phyloP scores from a whole-genome alignment of 768 basidiomycete genomes.

The Clitopilus passeckerianus region DNA sequence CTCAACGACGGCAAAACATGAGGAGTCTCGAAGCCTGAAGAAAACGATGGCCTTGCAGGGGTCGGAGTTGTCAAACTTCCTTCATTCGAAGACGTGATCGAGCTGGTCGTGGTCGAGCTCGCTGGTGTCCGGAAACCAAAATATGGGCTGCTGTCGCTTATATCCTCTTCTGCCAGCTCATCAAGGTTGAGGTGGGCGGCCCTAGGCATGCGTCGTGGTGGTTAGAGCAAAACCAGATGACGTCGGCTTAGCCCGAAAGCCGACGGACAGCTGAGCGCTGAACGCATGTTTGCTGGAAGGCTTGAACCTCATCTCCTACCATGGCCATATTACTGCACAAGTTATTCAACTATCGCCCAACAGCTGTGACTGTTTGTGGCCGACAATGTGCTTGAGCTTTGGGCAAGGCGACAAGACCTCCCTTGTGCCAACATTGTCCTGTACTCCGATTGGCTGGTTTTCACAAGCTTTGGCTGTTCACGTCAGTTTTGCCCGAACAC shows the following conservation, averaged over 20 bases:
- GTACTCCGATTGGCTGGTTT: too few relatives aligned
- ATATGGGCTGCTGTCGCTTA: conserved; percentile 21
- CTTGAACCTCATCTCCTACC: too few relatives aligned
- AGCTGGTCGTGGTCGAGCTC: conserved; percentile 14
- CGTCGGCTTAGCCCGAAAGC: neutral
- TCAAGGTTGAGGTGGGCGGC: conserved; percentile 13
- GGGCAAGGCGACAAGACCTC: too few relatives aligned
- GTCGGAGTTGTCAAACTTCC: conserved; percentile 14
- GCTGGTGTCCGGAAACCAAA: conserved; percentile 14
- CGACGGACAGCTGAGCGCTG: neutral
- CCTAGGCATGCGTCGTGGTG: conserved; percentile 10
- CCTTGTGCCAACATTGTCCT: too few relatives aligned
- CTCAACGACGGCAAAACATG: conserved; percentile 9
- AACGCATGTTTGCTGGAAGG: neutral
- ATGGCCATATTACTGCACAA: too few relatives aligned
- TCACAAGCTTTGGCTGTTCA: too few relatives aligned
- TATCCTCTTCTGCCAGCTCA: conserved; percentile 18
- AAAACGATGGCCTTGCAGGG: conserved; percentile 11
- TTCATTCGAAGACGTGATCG: conserved; percentile 14
- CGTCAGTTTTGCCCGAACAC: too few relatives aligned
- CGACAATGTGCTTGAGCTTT: too few relatives aligned
- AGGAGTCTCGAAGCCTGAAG: conserved; percentile 8
- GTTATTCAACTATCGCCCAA: too few relatives aligned
- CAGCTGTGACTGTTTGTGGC: too few relatives aligned
- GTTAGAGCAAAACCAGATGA: neutral